Conservation (phyloP, 345 rosid genomes). For the Citrus sp. region DNA sequence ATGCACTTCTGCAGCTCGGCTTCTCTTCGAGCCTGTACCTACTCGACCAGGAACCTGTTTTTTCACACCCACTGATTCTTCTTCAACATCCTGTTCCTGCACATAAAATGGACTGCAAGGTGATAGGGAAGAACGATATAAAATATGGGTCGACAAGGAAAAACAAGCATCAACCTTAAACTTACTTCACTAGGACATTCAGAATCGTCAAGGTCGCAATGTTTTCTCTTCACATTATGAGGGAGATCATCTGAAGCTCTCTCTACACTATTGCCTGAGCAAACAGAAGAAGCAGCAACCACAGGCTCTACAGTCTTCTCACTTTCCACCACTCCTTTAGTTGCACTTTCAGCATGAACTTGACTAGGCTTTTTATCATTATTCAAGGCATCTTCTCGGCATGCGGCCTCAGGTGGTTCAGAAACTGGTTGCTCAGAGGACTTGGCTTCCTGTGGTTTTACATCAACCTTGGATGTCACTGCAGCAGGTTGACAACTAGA, state of each 20-base stretch:
- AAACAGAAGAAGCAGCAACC: conserved; percentile 68
- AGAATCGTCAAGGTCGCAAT: conserved; percentile 47
- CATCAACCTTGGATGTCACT: conserved; percentile 32
- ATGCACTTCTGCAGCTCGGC: conserved; percentile 94
- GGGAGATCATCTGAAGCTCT: conserved; percentile 51
- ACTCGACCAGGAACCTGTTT: conserved; percentile 40
- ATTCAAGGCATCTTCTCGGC: conserved; percentile 29
- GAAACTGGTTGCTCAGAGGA: conserved; percentile 29
- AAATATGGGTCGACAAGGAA: neutral
- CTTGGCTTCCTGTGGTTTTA: conserved; percentile 33
- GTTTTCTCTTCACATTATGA: conserved; percentile 60
- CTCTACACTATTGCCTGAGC: conserved; percentile 68
- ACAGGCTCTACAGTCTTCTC: conserved; percentile 51
- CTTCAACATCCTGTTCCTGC: conserved; percentile 88
- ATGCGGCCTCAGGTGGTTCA: conserved; percentile 31
- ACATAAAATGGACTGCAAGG: neutral
- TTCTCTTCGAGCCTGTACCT: conserved; percentile 62
- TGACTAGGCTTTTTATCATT: conserved; percentile 19
- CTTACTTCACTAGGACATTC: conserved; percentile 78
- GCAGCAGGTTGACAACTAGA: conserved; percentile 25
- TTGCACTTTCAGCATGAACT: conserved; percentile 28
- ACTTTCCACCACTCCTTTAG: conserved; percentile 37
- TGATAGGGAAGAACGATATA: conserved; percentile 1
- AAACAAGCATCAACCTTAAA: neutral
- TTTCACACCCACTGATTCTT: conserved; percentile 51